Evolutionary conservation across 495 filamentous ascomycete species (phyloP).

Genomic region (Xylaria nigripes): DNA sequence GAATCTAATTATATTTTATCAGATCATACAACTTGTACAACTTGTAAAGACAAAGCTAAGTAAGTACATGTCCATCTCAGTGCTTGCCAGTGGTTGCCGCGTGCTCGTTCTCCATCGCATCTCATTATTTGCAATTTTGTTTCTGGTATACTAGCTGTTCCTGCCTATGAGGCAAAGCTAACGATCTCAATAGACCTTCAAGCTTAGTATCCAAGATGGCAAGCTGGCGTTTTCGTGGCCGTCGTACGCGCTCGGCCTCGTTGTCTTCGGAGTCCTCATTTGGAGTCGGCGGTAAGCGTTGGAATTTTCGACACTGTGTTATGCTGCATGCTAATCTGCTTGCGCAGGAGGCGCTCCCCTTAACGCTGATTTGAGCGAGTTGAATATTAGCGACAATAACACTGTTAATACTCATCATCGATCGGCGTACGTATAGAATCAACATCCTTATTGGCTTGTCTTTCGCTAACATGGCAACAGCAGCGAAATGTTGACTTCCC

Average conservation of each 20-base stretch:
- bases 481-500: constrained; percentile 1
- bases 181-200: neutral
- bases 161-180: neutral
- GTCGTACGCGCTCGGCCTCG: constrained; percentile 7
- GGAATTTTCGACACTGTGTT: neutral
- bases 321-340: neutral
- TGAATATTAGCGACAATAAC: neutral
- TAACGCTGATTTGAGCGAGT: neutral
- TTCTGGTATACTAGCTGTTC: too few relatives aligned
- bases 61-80: too few relatives aligned
- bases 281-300: neutral
- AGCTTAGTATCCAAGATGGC: constrained; percentile 2
- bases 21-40: neutral
- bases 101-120: too few relatives aligned
- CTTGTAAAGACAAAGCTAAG: neutral
- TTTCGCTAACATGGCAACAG: constrained; percentile 1
- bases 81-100: too few relatives aligned
- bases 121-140: too few relatives aligned
- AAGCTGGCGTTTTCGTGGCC: neutral
- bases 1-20: neutral
- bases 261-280: constrained; percentile 7
- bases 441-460: neutral
- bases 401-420: constrained; percentile 2
- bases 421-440: neutral
- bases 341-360: constrained; percentile 5